phyloP scores from a whole-genome alignment of 257 asterid genomes.

The Verbascum thapsus region DNA sequence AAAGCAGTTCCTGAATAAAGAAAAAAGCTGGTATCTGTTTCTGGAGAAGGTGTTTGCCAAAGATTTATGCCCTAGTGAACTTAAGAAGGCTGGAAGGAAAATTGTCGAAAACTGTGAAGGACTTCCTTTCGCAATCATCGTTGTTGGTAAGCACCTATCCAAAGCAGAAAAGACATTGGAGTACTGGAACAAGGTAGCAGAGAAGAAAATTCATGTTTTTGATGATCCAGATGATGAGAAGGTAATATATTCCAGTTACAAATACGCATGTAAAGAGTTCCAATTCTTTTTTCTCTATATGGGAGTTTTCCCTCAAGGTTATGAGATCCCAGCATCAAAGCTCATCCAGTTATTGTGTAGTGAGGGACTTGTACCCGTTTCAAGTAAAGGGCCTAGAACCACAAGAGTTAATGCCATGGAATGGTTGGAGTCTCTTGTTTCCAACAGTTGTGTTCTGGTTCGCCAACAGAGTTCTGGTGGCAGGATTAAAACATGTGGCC shows the following conservation, averaged over 20 bases:
- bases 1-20: too few species aligned
- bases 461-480: conserved; percentile 4
- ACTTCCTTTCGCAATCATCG: conserved; percentile 29
- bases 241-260: conserved; percentile 26
- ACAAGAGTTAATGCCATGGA: not conserved
- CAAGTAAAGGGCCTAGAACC: not conserved
- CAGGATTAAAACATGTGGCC: conserved; percentile 8
- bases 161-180: not conserved
- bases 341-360: conserved; percentile 18
- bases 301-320: conserved; percentile 36
- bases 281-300: conserved; percentile 29
- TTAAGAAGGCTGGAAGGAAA: too few species aligned
- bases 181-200: conserved; percentile 27
- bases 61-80: too few species aligned
- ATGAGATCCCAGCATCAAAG: not conserved
- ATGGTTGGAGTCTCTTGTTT: conserved; percentile 23
- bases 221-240: too few species aligned
- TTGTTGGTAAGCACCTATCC: conserved; percentile 22
- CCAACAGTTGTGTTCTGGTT: conserved; percentile 9
- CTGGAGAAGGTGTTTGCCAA: too few species aligned
- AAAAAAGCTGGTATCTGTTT: too few species aligned
- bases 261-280: conserved; percentile 24
- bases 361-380: conserved; percentile 20
- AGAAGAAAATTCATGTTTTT: too few species aligned
- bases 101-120: conserved; percentile 39